phyloP scores from a whole-genome alignment of 352 stramenopile species.

The Phytophthora multivora region DNA sequence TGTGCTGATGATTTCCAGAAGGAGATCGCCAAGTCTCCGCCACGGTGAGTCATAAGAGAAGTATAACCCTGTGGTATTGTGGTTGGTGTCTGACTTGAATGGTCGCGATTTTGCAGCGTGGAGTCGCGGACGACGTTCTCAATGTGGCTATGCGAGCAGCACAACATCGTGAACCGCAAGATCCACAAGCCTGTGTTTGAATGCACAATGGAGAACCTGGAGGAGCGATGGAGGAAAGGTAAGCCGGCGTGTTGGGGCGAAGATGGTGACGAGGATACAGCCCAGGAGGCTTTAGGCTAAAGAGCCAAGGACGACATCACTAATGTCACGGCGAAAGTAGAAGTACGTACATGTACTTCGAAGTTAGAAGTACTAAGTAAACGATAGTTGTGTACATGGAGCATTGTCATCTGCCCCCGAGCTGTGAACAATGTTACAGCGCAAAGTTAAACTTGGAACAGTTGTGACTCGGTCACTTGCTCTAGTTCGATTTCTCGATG shows the following conservation, averaged over 20 bases:
- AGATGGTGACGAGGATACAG: conserved; percentile 42
- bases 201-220: conserved; percentile 93
- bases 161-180: conserved; percentile 98
- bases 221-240: conserved; percentile 95
- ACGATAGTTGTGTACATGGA: conserved; percentile 8
- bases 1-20: conserved; percentile 96
- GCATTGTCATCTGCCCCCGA: conserved; percentile 18
- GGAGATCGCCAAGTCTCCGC: conserved; percentile 92
- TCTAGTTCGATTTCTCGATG: conserved; percentile 12
- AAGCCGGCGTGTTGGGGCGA: conserved; percentile 85
- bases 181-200: conserved; percentile 94
- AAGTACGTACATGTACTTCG: background rate
- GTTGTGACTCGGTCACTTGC: background rate
- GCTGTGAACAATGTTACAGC: conserved; percentile 14
- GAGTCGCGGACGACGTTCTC: conserved; percentile 93
- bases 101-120: conserved; percentile 47
- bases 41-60: conserved; percentile 59
- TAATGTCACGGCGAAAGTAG: background rate
- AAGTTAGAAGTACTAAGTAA: background rate
- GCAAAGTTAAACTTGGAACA: conserved; percentile 5
- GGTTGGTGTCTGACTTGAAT: background rate
- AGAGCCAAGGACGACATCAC: too few relatives aligned
- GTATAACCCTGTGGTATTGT: background rate
- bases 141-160: conserved; percentile 96
- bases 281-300: conserved; percentile 32